A percentile compares a stretch with the other conserved stretches of the same genome.
These are phyloP conservation scores for Linum lewisii DNA, from an alignment of 345 rosid species.

Conservation along the genomic window DNA sequence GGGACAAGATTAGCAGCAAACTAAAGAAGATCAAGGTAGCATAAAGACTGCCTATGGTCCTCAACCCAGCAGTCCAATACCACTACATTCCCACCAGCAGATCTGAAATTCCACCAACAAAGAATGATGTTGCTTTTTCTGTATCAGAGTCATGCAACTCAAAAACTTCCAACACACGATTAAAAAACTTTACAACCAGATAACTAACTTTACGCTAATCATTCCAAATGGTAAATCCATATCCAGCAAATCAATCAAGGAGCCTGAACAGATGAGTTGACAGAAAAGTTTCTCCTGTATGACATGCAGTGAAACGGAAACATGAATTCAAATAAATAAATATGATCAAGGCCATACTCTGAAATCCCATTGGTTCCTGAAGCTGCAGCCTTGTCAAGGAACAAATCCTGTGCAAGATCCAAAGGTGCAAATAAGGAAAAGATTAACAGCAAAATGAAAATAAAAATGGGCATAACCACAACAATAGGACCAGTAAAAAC, in stretches of 20 bases:
- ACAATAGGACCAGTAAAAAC: background rate
- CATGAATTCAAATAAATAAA: background rate
- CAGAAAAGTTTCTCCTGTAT: background rate
- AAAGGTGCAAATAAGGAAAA: constrained; percentile 1
- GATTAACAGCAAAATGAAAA: constrained; percentile 1
- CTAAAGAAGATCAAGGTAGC: background rate
- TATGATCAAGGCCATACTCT: constrained; percentile 32
- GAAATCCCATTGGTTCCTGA: constrained; percentile 35
- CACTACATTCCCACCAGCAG: background rate
- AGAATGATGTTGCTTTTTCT: background rate
- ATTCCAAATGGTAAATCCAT: no score
- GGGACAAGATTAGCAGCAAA: background rate
- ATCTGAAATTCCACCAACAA: no score
- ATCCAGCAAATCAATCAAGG: background rate
- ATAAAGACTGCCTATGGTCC: background rate
- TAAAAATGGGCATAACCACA: constrained; percentile 5
- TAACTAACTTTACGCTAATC: background rate
- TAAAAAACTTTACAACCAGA: background rate
- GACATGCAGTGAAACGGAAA: background rate
- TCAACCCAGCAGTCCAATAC: background rate
- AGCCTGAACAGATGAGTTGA: background rate
- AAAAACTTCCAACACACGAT: background rate
- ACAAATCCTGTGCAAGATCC: constrained; percentile 50
- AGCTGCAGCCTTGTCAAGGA: constrained; percentile 43
- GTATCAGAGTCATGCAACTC: background rate